Evolutionary conservation across 352 stramenopile species (phyloP), one percentile per base, ranked within the genome.

Genomic region (Aphanomyces stellatus): DNA sequence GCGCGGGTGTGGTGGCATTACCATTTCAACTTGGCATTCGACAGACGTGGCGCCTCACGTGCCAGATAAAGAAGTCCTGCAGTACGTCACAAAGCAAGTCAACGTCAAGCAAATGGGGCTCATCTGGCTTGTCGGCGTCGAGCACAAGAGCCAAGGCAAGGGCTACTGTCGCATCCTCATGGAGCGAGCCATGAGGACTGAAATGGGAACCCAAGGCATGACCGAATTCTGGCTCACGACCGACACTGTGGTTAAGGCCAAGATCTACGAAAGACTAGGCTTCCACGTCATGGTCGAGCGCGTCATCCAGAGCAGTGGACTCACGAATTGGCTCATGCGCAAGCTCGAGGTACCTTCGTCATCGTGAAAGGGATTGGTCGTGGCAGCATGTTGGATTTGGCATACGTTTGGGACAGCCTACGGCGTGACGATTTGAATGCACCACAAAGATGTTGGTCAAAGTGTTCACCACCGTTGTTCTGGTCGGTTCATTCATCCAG

Each of bases 211-310:
- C 19, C 25, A 56, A 56, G 49, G 49, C 1, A 56, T 56, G 30
- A 56, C 49, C 13, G 49, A 56, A 22, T 56, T 30, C 22, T 56
- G 49, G 49, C 49, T 56, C 49, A 56, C 25, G 2, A 56, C 49
- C 13, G 49, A 56, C 30, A 56, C 11, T 11, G 49, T n/a, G n/a
- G 49, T 56, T 1, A 56, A 56, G 11, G 49, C n/a, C 13, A 35
- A 11, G 25, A 56, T 56, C 49, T 56, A 56, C 49, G 19, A 30
- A 19, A 56, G n/a, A 22, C 25, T 56, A 2, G 49, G 49, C 13
- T 56, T 56, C 2, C 11, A 56, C 13, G 49, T 56, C 49, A 2
- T 37, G 2, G 1, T 22, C 11, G 49, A 56, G 30, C 13, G n/a
- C 11, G n/a, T 56, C 30, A 35, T 35, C 11, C 19, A 11, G 22